These are phyloP conservation scores for Phlebiopsis gigantea DNA, from an alignment of 768 basidiomycete species.

Conservation along the genomic window DNA sequence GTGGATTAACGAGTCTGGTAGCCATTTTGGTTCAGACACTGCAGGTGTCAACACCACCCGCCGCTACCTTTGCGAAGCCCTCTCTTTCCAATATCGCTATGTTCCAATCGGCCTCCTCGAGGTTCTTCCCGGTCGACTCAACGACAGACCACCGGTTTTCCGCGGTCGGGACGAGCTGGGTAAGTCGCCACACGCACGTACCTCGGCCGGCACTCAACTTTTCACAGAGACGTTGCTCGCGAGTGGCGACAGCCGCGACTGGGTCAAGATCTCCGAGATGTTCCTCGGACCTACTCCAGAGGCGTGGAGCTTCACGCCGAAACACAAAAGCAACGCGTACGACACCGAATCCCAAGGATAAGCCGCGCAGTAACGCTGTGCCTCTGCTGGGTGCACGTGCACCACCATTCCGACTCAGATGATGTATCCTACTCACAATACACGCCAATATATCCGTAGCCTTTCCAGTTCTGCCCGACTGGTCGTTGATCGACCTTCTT, in stretches of 20 bases:
- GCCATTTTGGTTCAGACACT: constrained; percentile 84
- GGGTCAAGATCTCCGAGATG: constrained; percentile 94
- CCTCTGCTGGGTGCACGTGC: too few species aligned
- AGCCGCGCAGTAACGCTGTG: too few species aligned
- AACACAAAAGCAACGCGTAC: constrained; percentile 89
- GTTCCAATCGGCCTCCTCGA: constrained; percentile 92
- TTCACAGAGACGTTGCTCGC: constrained; percentile 77
- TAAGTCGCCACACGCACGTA: constrained; percentile 27
- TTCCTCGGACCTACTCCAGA: constrained; percentile 87
- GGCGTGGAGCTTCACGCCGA: constrained; percentile 81
- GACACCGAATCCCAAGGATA: constrained; percentile 25
- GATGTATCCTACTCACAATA: too few species aligned
- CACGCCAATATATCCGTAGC: too few species aligned
- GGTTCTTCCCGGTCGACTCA: constrained; percentile 70
- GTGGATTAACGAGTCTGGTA: constrained; percentile 24
- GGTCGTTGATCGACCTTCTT: too few species aligned
- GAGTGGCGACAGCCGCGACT: constrained; percentile 73
- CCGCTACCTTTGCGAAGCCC: constrained; percentile 89
- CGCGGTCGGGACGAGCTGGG: constrained; percentile 85
- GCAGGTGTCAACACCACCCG: constrained; percentile 87
- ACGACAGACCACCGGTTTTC: constrained; percentile 88
- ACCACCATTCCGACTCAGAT: too few species aligned
- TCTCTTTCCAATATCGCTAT: constrained; percentile 96
- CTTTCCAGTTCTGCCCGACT: too few species aligned
- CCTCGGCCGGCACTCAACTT: not conserved